Conservation (phyloP, 495 filamentous ascomycete genomes). For the Talaromyces ruber region DNA sequence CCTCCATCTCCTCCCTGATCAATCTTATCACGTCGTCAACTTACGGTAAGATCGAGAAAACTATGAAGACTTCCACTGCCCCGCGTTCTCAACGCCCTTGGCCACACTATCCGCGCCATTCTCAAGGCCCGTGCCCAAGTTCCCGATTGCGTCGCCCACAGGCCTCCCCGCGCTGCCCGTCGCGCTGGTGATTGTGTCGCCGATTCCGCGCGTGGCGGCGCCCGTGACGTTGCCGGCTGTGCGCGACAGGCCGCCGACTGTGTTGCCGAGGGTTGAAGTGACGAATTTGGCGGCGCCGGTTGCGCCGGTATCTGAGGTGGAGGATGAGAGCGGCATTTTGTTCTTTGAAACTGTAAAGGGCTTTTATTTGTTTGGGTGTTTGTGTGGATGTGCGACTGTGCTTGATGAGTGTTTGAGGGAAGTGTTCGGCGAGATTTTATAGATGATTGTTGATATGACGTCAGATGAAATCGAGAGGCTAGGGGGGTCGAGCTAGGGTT, state of each 20-base stretch:
- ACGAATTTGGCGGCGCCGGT: constrained; percentile 37
- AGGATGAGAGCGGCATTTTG: background rate
- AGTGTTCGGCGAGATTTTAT: background rate
- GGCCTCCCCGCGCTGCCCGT: constrained; percentile 57
- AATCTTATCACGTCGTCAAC: background rate
- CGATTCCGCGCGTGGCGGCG: constrained; percentile 54
- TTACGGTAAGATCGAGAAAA: background rate
- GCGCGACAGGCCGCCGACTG: constrained; percentile 53
- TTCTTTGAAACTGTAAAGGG: no score
- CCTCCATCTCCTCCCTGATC: background rate
- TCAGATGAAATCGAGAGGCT: background rate
- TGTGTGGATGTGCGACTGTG: no score
- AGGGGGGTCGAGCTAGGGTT: background rate
- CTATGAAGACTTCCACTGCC: constrained; percentile 47
- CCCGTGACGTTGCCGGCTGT: constrained; percentile 64
- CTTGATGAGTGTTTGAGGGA: background rate
- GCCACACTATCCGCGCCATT: constrained; percentile 46
- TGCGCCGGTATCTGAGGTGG: constrained; percentile 24
- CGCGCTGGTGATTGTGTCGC: constrained; percentile 52
- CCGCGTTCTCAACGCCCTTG: constrained; percentile 59
- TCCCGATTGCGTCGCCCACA: constrained; percentile 57
- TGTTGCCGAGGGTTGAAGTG: constrained; percentile 48
- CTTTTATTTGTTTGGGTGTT: no score
- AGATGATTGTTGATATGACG: background rate
- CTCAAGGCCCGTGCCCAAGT: constrained; percentile 51